Evolutionary conservation across 179 eudicot genomes (phyloP).

Genomic region (Vitellaria paradoxa): DNA sequence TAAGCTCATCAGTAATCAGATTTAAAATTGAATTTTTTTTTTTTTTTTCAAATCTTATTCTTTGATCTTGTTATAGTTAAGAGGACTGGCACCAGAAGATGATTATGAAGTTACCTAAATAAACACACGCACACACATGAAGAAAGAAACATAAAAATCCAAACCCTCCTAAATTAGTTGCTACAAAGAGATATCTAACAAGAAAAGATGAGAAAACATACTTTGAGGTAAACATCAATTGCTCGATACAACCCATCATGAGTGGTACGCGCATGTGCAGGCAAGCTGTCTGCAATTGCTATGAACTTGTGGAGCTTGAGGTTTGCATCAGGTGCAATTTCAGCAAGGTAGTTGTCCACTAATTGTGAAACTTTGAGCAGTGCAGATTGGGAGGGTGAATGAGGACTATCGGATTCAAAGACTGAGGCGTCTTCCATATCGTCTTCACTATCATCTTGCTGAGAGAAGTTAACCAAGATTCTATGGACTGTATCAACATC

Average conservation of each 20-base stretch:
- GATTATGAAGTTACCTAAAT: background rate
- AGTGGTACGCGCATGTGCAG: slow-evolving; percentile 61
- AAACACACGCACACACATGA: too few relatives aligned
- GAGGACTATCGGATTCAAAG: slow-evolving; percentile 62
- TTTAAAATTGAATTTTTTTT: too few relatives aligned
- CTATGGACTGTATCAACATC: slow-evolving; percentile 89
- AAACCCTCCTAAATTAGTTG: background rate
- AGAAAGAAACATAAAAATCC: too few relatives aligned
- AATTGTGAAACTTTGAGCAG: slow-evolving; percentile 62
- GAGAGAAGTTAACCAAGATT: slow-evolving; percentile 73
- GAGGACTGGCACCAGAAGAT: background rate
- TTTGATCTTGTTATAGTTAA: background rate
- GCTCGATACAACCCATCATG: slow-evolving; percentile 79
- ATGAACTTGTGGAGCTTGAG: slow-evolving; percentile 70
- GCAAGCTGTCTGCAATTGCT: slow-evolving; percentile 65
- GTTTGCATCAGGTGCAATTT: slow-evolving; percentile 84
- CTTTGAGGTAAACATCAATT: slow-evolving; percentile 76
- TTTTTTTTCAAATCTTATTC: background rate
- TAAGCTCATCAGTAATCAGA: background rate
- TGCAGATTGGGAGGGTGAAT: slow-evolving; percentile 71
- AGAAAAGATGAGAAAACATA: slow-evolving; percentile 23
- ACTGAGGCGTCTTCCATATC: slow-evolving; percentile 63
- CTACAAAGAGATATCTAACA: background rate
- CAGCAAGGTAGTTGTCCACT: slow-evolving; percentile 74
- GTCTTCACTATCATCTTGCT: slow-evolving; percentile 75